Base-by-base conservation (phyloP, 164 flowering plant genomes). In the Brasenia schreberi region DNA sequence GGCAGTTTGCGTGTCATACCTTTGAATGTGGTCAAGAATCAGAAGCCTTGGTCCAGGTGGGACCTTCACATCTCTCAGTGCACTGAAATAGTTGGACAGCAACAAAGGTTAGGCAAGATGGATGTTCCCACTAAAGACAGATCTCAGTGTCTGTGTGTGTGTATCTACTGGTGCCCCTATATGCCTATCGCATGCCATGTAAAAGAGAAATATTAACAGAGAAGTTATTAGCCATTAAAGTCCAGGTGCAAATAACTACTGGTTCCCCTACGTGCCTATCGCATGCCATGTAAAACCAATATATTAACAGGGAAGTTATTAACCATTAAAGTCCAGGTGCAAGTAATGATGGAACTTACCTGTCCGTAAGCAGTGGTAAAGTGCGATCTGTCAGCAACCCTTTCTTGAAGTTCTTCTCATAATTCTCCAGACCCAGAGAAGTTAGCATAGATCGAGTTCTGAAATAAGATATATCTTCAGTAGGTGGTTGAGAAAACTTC, bases 31-130 rank as follows among this genome's bases (percentile, higher is more conserved):
- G 72, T 93, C 89, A 12, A 90, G 94, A 76, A 90, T 93, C 64
- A 93, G 87, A 52, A 93, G 89, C 74, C 98, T 83, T 58, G 98
- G 98, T 59, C 98, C 98, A 19, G 98, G 97, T 19, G 97, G 98
- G 74, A 93, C 84, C 62, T 72, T 86, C 61, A 84, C 96, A 79
- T 93, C 98, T 82, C 84, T 81, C 44, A 93, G 94, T 65, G 97
- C 96, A 71, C 98, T 93, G 94, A 64, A 74, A 77, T 56, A 78
- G 23, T 61, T 11, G 9, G 59, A 10, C 33, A 18, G 16, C 12
- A 49, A 49, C 56, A 49, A 49, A 49, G 12, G 16, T 49, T 49
- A 49, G 56, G 56, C 56, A 49, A 49, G 14, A 9, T 49, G 56
- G 56, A 14, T 49, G 56, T 16, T 49, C 12, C 56, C 16, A 49